These are phyloP conservation scores for Camellia lanceoleosa DNA, from an alignment of 148 eudicot genomes.

Conservation along the genomic window DNA sequence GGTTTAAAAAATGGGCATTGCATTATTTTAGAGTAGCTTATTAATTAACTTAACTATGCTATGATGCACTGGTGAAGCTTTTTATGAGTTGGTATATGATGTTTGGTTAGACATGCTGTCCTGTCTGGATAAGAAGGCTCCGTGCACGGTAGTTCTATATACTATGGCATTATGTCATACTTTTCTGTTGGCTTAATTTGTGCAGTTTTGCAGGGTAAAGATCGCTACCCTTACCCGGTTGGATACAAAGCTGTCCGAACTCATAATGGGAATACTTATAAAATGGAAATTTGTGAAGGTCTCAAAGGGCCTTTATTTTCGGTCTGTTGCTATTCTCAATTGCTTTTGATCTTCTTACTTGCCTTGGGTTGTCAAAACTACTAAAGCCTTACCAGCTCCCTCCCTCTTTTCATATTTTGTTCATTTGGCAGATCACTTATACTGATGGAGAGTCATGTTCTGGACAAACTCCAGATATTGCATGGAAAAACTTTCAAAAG, in stretches of 20 bases:
- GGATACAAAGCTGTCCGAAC: constrained; percentile 77
- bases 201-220: constrained; percentile 68
- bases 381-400: background rate
- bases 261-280: constrained; percentile 58
- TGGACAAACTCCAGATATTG: constrained; percentile 95
- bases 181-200: background rate
- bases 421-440: constrained; percentile 60
- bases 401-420: background rate
- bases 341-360: background rate
- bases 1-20: background rate
- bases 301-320: constrained; percentile 72
- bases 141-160: background rate
- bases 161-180: background rate
- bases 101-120: background rate
- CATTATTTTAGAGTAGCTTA: background rate
- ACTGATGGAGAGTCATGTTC: constrained; percentile 61
- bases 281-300: constrained; percentile 86
- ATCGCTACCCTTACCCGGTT: constrained; percentile 91
- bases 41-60: background rate
- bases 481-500: constrained; percentile 84
- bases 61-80: background rate
- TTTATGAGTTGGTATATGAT: background rate
- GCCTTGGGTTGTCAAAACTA: constrained; percentile 1
- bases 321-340: constrained; percentile 41
- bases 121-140: background rate